A percentile compares a stretch with the other conserved stretches of the same genome.
phyloP scores from a whole-genome alignment of 768 basidiomycete genomes.

The Leccinum longicurvipes region DNA sequence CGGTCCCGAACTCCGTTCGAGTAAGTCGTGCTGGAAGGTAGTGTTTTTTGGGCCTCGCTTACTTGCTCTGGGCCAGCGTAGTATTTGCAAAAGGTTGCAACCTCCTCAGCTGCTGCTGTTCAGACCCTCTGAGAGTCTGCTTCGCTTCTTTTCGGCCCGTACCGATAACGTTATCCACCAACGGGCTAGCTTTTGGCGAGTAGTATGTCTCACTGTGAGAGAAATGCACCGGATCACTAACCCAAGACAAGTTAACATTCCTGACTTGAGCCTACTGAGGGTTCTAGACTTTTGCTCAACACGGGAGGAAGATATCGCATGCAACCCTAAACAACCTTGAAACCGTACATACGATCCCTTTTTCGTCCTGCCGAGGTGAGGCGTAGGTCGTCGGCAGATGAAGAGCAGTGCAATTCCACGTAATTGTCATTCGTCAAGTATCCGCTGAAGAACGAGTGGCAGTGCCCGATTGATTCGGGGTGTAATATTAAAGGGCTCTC shows the following conservation, averaged over 20 bases:
- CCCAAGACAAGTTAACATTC: background rate
- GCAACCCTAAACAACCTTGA: background rate
- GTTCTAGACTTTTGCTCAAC: background rate
- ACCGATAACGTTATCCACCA: constrained; percentile 1
- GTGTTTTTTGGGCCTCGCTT: background rate
- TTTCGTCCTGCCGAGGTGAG: background rate
- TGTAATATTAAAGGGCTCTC: constrained; percentile 14
- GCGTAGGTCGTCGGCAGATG: background rate
- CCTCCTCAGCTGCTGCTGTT: background rate
- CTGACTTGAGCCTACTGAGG: background rate
- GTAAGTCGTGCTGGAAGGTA: background rate
- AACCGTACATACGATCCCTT: background rate
- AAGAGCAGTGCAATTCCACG: background rate
- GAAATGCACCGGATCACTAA: background rate
- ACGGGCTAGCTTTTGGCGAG: background rate
- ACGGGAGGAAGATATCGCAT: background rate
- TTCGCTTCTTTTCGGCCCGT: background rate
- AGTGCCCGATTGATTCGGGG: constrained; percentile 11
- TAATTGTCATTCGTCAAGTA: background rate
- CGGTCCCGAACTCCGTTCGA: too few species aligned
- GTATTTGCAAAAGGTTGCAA: background rate
- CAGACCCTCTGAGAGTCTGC: background rate
- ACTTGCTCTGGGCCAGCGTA: background rate
- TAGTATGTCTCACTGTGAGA: background rate
- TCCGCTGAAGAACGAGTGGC: constrained; percentile 17